Conservation (phyloP, 768 basidiomycete genomes). For the Tylopilus intermedius region DNA sequence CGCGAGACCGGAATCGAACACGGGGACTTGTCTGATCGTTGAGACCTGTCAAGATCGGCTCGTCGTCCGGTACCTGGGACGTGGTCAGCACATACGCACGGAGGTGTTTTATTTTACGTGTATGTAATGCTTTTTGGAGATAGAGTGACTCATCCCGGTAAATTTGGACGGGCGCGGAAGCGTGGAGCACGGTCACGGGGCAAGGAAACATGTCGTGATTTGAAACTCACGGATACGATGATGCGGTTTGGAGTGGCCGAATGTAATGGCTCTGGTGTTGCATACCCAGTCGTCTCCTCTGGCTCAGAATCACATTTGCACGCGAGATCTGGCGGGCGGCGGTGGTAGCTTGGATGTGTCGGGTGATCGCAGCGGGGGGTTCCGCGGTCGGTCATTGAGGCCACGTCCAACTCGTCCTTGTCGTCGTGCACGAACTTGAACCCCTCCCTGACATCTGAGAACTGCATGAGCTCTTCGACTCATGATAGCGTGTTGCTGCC, state of each 20-base stretch:
- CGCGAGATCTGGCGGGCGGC: slow-evolving; percentile 2
- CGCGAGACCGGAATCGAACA: slow-evolving; percentile 70
- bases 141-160: not conserved
- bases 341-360: not conserved
- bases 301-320: slow-evolving; percentile 9
- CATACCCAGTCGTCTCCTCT: slow-evolving; percentile 1
- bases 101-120: not conserved
- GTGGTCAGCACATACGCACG: not conserved
- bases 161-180: too few relatives aligned
- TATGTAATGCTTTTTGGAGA: not conserved
- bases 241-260: not conserved
- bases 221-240: slow-evolving; percentile 15
- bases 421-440: slow-evolving; percentile 2
- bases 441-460: slow-evolving; percentile 1
- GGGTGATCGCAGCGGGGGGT: not conserved
- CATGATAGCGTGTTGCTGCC: not conserved
- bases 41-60: slow-evolving; percentile 2
- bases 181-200: not conserved
- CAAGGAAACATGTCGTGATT: not conserved
- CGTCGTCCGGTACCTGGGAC: slow-evolving; percentile 16
- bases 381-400: not conserved
- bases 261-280: not conserved
- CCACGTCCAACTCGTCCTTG: slow-evolving; percentile 5
- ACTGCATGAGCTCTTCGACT: slow-evolving; percentile 7
- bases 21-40: slow-evolving; percentile 19